Percentiles rank a stretch among this genome's conserved stretches.
Conservation (phyloP, 257 asterid genomes). For the Handroanthus guayacan region DNA sequence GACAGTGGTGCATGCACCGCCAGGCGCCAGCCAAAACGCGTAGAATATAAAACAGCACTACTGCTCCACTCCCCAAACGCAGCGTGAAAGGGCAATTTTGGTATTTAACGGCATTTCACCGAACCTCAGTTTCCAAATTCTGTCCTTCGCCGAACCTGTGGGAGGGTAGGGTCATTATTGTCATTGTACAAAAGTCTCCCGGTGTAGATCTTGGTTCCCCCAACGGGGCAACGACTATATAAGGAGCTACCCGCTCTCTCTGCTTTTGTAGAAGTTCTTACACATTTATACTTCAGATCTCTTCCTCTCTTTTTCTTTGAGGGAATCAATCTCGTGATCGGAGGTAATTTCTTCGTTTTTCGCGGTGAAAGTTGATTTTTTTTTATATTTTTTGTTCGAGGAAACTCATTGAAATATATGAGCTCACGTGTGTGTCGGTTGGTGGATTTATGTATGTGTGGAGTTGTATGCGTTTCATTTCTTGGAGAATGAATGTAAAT, state of each 20-base stretch:
- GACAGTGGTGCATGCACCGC: slow-evolving; percentile 40
- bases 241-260: slow-evolving; percentile 50
- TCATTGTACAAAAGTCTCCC: background rate
- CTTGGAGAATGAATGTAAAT: background rate
- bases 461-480: background rate
- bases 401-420: background rate
- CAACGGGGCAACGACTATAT: slow-evolving; percentile 56
- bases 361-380: background rate
- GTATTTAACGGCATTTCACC: background rate
- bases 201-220: slow-evolving; percentile 44
- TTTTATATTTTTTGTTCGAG: background rate
- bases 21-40: slow-evolving; percentile 36
- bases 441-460: slow-evolving; percentile 31
- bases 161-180: slow-evolving; percentile 33
- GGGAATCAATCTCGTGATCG: slow-evolving; percentile 32
- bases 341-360: slow-evolving; percentile 41
- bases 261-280: slow-evolving; percentile 31
- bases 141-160: slow-evolving; percentile 29
- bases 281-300: slow-evolving; percentile 36
- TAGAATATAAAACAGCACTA: slow-evolving; percentile 21
- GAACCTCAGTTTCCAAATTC: slow-evolving; percentile 10
- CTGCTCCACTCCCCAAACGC: slow-evolving; percentile 34
- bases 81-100: slow-evolving; percentile 20
- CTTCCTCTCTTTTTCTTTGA: slow-evolving; percentile 27
- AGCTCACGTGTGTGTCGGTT: background rate